Evolutionary conservation across 208 protist genomes (phyloP), one percentile per base, ranked within the genome.

Genomic region (Acanthamoeba lenticulata): DNA sequence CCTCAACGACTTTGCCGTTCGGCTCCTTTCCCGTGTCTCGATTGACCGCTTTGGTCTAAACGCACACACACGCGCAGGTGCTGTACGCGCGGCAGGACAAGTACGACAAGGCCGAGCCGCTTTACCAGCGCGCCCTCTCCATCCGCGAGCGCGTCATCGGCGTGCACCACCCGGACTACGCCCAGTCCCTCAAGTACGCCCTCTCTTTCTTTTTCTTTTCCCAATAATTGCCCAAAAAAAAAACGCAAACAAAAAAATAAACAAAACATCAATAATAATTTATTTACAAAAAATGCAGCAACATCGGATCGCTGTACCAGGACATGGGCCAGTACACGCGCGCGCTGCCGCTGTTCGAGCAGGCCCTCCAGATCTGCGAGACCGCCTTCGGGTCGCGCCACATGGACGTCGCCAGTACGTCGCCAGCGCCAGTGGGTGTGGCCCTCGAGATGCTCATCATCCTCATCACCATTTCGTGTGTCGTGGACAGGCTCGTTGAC

Each of bases 261-360:
- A n/a, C n/a, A n/a, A 24, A 55, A 21, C 15, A 11, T 55, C 49
- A 55, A 11, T 55, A 9, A 21, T 21, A 27, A 1, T 11, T 21
- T 21, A 27, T 55, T 21, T 55, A n/a, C n/a, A n/a, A 36, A 0
- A 60, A 2, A 1, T 67, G 32, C 42, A 62, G 49, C 79, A 89
- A 89, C 49, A 52, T 89, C 0, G 79, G 79, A 7, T 89, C 79
- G 0, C 47, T 89, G 45, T 89, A 89, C 36, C 79, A 89, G 9
- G 79, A 89, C 49, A 89, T 89, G 79, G 79, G 79, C n/a, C 79
- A 62, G 42, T 89, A 89, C 79, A 89, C 42, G 5, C n/a, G 49
- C n/a, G 79, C 79, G 27, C 79, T 89, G 27, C 79, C 79, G 40
- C 42, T 89, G 29, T 89, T 89, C 79, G 45, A 89, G 29, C 45